Evolutionary conservation across 169 alveolate genomes (phyloP), one percentile per base, ranked within the genome.

Genomic region (Cryptosporidium viatorum): DNA sequence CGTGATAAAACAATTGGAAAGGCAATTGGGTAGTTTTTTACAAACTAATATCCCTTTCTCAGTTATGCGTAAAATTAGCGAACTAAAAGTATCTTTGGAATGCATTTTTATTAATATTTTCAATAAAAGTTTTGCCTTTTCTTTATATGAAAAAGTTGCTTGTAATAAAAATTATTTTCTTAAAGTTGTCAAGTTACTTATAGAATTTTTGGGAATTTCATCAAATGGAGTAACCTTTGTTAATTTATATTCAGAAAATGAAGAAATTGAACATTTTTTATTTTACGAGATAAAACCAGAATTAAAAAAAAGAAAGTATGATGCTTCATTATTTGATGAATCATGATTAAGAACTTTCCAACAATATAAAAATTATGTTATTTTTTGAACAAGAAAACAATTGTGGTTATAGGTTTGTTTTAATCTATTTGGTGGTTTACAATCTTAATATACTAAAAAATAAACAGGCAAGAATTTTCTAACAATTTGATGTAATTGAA

Each of bases 341-440:
- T 2, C 16, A n/a, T 6, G 8, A 55, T 26, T 16, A 31, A 8
- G 65, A 59, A 8, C 62, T 74, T 26, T n/a, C 41, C 16, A 29
- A 14, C 2, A 45, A 2, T 29, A 80, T 4, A 8, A 62, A 74
- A 35, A 62, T 92, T 10, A 59, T 65, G 41, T 50, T 92, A n/a
- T 62, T 62, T 41, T 93, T 97, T 92, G 99, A 98, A 2, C 98
- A 98, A 12, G 98, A 98, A 18, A 94, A 97, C 89, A 97, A 97
- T 92, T 97, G 97, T n/a, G 97, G 97, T 3, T 97, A 95, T 80
- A 97, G 97, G 1, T 86, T 96, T 59, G 97, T 95, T 2, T 95
- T 39, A 91, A 92, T 45, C 91, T 92, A 67, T 95, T 94, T 75
- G 97, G 97, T 16, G 91, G 89, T 43, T 80, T 12, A 85, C 93